These are phyloP conservation scores for Penicillium sp. DNA, from an alignment of 2,329 filamentous ascomycete species.

Conservation along the genomic window DNA sequence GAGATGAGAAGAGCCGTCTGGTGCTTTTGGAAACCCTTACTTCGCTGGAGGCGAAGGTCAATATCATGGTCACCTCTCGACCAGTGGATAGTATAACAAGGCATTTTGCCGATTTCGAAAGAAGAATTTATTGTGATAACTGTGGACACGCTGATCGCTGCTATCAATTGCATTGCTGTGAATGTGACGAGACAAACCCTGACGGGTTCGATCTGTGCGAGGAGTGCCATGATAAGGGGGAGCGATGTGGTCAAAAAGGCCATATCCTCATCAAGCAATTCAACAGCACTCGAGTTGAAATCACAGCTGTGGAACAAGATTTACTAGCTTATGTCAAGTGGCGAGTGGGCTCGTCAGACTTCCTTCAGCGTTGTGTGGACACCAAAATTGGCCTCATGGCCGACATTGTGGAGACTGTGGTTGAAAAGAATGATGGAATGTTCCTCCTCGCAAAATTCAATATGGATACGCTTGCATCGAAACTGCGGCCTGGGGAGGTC, in stretches of 20 bases:
- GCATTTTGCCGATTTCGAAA: background rate
- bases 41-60: background rate
- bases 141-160: background rate
- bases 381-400: slow-evolving; percentile 4
- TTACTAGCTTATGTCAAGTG: slow-evolving; percentile 7
- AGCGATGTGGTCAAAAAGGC: slow-evolving; percentile 2
- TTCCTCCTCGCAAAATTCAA: slow-evolving; percentile 9
- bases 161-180: slow-evolving; percentile 6
- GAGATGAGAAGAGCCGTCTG: slow-evolving; percentile 7
- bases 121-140: background rate
- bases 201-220: slow-evolving; percentile 3
- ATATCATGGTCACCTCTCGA: slow-evolving; percentile 6
- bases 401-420: slow-evolving; percentile 5
- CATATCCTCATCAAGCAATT: slow-evolving; percentile 6
- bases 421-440: slow-evolving; percentile 7
- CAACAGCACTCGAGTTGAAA: slow-evolving; percentile 1
- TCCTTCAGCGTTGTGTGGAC: slow-evolving; percentile 7
- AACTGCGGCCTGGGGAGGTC: slow-evolving; percentile 8
- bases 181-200: background rate
- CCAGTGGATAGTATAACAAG: slow-evolving; percentile 4
- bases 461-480: slow-evolving; percentile 9
- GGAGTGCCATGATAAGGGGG: slow-evolving; percentile 3
- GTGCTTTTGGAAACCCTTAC: slow-evolving; percentile 3
- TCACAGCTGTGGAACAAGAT: slow-evolving; percentile 8
- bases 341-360: slow-evolving; percentile 8